phyloP scores from a whole-genome alignment of 2,329 filamentous ascomycete genomes.

The Arthroderma sp. region DNA sequence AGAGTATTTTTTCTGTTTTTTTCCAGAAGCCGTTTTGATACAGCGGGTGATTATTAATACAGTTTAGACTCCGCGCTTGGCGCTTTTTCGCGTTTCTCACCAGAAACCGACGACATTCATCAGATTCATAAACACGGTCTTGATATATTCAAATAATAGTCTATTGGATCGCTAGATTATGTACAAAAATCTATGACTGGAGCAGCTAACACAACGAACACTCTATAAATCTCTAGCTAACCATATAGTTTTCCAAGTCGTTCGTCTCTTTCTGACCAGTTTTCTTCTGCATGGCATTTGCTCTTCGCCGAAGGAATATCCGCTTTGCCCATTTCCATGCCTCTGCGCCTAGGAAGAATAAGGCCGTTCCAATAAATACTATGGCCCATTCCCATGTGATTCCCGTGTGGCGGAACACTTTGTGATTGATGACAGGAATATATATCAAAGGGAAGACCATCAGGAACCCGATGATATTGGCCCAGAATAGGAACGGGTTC shows the following conservation, averaged over 20 bases:
- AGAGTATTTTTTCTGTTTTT: no score
- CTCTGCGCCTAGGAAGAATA: slow-evolving; percentile 54
- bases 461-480: slow-evolving; percentile 44
- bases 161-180: no score
- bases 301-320: slow-evolving; percentile 26
- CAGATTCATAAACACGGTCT: no score
- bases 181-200: no score
- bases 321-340: slow-evolving; percentile 55
- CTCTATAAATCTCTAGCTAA: background rate
- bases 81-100: no score
- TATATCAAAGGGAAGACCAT: slow-evolving; percentile 49
- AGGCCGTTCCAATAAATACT: slow-evolving; percentile 45
- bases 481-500: slow-evolving; percentile 60
- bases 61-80: no score
- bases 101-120: no score
- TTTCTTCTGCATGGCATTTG: background rate
- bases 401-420: slow-evolving; percentile 51
- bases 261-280: no score
- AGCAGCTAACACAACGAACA: background rate
- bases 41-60: no score
- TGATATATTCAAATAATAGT: no score
- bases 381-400: slow-evolving; percentile 60
- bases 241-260: no score
- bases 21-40: no score
- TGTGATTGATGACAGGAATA: slow-evolving; percentile 52